Evolutionary conservation across 2,329 filamentous ascomycete genomes (phyloP), one percentile per base, ranked within the genome.

Genomic region (Ascochyta koolunga): DNA sequence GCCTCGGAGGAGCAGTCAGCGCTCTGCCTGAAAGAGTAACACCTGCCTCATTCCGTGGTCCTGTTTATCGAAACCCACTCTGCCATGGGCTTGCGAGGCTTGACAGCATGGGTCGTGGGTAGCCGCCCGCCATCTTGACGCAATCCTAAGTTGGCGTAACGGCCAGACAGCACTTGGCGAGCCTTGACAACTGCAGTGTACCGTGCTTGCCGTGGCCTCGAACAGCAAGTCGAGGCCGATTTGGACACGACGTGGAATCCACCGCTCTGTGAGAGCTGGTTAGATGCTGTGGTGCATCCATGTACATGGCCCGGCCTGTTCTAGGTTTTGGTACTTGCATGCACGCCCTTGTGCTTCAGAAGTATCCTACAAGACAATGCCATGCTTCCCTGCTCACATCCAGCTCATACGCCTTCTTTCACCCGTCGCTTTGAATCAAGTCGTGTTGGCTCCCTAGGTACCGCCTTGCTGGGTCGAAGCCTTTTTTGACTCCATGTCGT

Each of bases 1-100:
- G 50, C 50, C 50, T 53, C 50, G 50, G 50, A 37, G 21, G 41
- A 27, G 50, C 50, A 47, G 38, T 53, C 45, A 54, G 51, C 42
- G 37, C 42, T 38, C 39, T 47, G 41, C 51, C 40, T 25, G 33
- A 47, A 54, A 25, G 19, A 45, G 40, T 27, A 39, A 45, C 40
- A 35, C 33, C 45, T 49, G 51, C 39, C 51, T 40, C 13, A 32
- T 50, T 50, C 13, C 16, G 38, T 43, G 37, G 13, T 16, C 32
- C 9, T 16, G 19, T 43, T 42, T 54, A 48, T 54, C 40, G 50
- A 50, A 19, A 18, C 39, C 50, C 50, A 43, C 50, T 48, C n/a
- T 38, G 32, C 42, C 50, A 47, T 53, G 36, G 31, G 42, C 24
- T 33, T 19, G 38, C 42, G 50, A 53, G 50, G 50, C 50, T 53